These are phyloP conservation scores for Magnusiomyces suaveolens DNA, from an alignment of 1,139 yeast species.

Conservation along the genomic window DNA sequence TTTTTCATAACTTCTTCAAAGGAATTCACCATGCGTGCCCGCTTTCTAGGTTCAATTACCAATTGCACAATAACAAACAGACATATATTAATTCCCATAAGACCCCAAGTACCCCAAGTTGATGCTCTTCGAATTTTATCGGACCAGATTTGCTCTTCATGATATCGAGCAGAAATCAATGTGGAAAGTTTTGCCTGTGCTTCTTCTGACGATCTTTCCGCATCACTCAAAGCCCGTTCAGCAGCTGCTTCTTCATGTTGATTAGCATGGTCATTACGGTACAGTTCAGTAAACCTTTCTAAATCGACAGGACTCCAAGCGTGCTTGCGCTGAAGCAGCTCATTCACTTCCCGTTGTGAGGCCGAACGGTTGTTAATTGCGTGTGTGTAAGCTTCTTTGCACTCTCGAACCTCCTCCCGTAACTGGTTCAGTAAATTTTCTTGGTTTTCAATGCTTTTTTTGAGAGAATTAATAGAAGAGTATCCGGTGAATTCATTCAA, in stretches of 20 bases:
- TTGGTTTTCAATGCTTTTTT: conserved; percentile 45
- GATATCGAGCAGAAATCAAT: conserved; percentile 78
- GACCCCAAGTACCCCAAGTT: conserved; percentile 91
- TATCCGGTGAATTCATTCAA: conserved; percentile 92
- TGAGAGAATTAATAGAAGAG: conserved; percentile 64
- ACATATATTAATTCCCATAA: conserved; percentile 79
- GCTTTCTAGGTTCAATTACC: conserved; percentile 89
- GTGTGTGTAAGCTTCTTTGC: conserved; percentile 47
- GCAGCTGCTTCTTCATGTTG: conserved; percentile 52
- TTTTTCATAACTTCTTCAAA: conserved; percentile 72
- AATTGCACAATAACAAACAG: conserved; percentile 75
- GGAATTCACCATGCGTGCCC: conserved; percentile 65
- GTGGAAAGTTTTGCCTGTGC: conserved; percentile 60
- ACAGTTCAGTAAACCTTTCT: conserved; percentile 73
- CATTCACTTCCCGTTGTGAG: conserved; percentile 83
- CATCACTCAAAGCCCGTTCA: conserved; percentile 41
- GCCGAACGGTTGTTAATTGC: conserved; percentile 58
- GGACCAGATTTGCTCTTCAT: conserved; percentile 97
- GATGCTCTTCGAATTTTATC: conserved; percentile 90
- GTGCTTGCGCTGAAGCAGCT: conserved; percentile 73
- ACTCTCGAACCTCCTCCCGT: conserved; percentile 41
- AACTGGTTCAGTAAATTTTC: conserved; percentile 41
- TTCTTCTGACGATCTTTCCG: conserved; percentile 61
- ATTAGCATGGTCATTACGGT: conserved; percentile 70
- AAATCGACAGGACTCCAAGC: conserved; percentile 71